Evolutionary conservation across 1,139 yeast genomes (phyloP), one percentile per base, ranked within the genome.

Genomic region (Hanseniaspora sp.): DNA sequence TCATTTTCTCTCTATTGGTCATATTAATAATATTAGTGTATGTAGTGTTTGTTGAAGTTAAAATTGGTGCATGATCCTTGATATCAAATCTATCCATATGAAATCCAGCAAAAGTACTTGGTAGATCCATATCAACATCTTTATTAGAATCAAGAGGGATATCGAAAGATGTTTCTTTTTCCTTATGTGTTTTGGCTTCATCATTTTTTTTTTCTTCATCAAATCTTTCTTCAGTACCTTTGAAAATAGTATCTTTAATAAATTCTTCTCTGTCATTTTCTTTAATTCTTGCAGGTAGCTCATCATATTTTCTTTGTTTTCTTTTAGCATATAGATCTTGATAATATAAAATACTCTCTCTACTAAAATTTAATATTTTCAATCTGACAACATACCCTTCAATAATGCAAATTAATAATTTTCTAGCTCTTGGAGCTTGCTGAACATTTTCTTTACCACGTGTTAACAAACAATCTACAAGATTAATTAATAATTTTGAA

Each of bases 341-440:
- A 59, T 79, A 80, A 58, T 74, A 72, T 70, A 85, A 75, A 29
- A 86, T 83, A 61, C 79, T 80, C 48, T 75, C 76, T 63, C 82
- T 83, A 59, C 86, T 84, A 58, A 82, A 69, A 69, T 88, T 86
- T 61, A 90, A 73, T 53, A 86, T 76, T 54, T 78, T 78, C 65
- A 94, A 86, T 58, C 97, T 74, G 61, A 83, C 85, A 12, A 92
- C 88, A 67, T 88, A 90, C 0, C 96, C 84, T 63, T 86, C 92
- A 54, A 94, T 81, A 59, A 92, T 88, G 35, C 83, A 73, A 78
- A 86, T 79, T 63, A 84, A 78, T 53, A 90, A 71, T 66, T 86
- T 94, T 55, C 67, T 67, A 5, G 69, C 69, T 62, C 96, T 77
- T 5, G 96, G 95, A 60, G 92, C 95, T 28, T 80, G 76, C 60